Conservation (phyloP, 1,139 yeast genomes). For the Taiozyma sp. region DNA sequence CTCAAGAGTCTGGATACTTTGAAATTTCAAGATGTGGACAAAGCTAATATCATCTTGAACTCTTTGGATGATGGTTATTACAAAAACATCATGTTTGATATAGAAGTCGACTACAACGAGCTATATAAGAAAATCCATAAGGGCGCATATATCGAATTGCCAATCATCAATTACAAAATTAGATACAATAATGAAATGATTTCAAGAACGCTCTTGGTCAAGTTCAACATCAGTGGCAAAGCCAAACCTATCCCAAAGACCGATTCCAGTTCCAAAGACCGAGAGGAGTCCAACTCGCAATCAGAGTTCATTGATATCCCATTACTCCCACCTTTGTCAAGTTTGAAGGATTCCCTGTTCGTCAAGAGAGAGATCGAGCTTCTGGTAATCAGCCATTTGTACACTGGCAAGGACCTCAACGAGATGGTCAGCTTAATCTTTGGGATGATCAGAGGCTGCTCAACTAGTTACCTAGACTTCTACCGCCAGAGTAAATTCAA, state of each 20-base stretch:
- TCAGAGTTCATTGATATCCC: slow-evolving; percentile 23
- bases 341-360: slow-evolving; percentile 30
- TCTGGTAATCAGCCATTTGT: slow-evolving; percentile 22
- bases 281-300: background rate
- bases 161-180: slow-evolving; percentile 8
- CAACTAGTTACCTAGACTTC: slow-evolving; percentile 17
- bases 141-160: slow-evolving; percentile 11
- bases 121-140: slow-evolving; percentile 1
- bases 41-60: slow-evolving; percentile 8
- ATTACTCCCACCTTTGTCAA: slow-evolving; percentile 29
- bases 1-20: slow-evolving; percentile 4
- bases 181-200: slow-evolving; percentile 1
- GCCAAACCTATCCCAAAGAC: background rate
- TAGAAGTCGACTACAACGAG: slow-evolving; percentile 9
- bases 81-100: slow-evolving; percentile 12
- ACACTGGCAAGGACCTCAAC: slow-evolving; percentile 4
- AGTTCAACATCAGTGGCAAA: background rate
- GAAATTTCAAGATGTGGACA: background rate
- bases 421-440: slow-evolving; percentile 14
- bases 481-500: slow-evolving; percentile 18
- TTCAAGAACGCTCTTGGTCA: background rate
- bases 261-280: background rate
- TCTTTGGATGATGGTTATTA: slow-evolving; percentile 20
- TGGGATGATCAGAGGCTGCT: slow-evolving; percentile 19
- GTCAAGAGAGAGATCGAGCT: slow-evolving; percentile 34